Evolutionary conservation across 257 asterid genomes (phyloP), one percentile per base, ranked within the genome.

Genomic region (Rauvolfia tetraphylla): DNA sequence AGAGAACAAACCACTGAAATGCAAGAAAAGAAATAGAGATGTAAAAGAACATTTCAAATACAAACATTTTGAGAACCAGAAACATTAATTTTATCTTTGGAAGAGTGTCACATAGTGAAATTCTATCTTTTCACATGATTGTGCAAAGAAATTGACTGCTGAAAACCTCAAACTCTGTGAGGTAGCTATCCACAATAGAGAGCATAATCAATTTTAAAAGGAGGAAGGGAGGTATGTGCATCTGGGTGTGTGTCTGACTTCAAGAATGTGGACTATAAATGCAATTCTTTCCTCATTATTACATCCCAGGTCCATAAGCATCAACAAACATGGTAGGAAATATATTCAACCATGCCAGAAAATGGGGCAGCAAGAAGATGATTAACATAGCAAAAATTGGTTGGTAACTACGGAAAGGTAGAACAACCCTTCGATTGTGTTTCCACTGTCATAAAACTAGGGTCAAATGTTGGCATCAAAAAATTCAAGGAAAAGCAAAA

Each of bases 321-420:
- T 44, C 51, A 5, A 56, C 3, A 48, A 4, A 53, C 22, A 34
- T 34, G n/a, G 23, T 31, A 62, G 31, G 18, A 66, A 42, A 54
- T 62, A 73, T 29, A 53, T 18, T 63, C 67, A 65, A 29, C 38
- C 29, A 58, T 46, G 29, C 27, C 27, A 36, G 70, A 53, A 15
- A 56, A 38, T 22, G 75, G 17, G 54, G 29, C 53, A 54, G 46
- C 34, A 62, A 56, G 46, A 68, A 77, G 39, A 46, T 39, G 75
- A 74, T 36, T 10, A n/a, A 39, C 39, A 53, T 53, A 38, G 2
- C 6, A 61, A 53, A 49, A 1, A 22, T 15, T 38, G 71, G 58
- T 38, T 17, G 46, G 53, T 29, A 23, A 57, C 20, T 20, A 23
- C 20, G 10, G 41, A 49, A 36, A 53, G 7, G 2, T 18, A 34